Evolutionary conservation across 2,329 filamentous ascomycete species (phyloP), one percentile per base, ranked within the genome.

Genomic region (Aschersonia sp.): DNA sequence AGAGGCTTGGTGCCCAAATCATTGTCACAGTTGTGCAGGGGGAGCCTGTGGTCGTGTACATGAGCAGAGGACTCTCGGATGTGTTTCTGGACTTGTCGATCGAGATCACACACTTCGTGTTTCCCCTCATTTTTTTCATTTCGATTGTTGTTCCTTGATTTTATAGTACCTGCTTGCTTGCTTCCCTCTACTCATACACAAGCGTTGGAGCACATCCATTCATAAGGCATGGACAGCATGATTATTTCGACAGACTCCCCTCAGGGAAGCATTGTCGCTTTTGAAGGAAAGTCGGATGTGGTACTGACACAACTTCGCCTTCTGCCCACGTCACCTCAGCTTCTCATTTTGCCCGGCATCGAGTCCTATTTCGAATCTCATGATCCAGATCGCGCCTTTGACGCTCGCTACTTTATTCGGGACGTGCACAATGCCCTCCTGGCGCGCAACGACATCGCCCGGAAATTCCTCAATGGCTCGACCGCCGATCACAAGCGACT

Each of bases 221-320:
- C 6, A n/a, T 6, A 2, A 6, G 20, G 40, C 10, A 9, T 62
- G 61, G 45, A 54, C 38, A 49, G 48, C 43, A 48, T 50, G 41
- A 48, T 56, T 50, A 53, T 55, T 46, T 53, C 55, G n/a, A 46
- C n/a, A 40, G 43, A 42, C 5, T 44, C 31, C n/a, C 42, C 51
- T 32, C 48, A 55, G 44, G 77, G 77, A 44, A 74, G 69, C 56
- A 61, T 82, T 47, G 68, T 83, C 47, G 76, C 78, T 51, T 71
- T 83, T 48, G 79, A 82, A 56, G 79, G 79, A 5, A 67, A 75
- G 32, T 55, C 61, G 30, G 72, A 79, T 44, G 63, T 68, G 31
- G 67, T 82, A 31, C 71, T 73, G 30, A 80, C 75, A 3, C 79
- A 83, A 54, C 62, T 82, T 40, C 72, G 72, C 44, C 67, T 82